Evolutionary conservation across 768 basidiomycete genomes (phyloP), one percentile per base, ranked within the genome.

Genomic region (Hygrocybe coccinea): DNA sequence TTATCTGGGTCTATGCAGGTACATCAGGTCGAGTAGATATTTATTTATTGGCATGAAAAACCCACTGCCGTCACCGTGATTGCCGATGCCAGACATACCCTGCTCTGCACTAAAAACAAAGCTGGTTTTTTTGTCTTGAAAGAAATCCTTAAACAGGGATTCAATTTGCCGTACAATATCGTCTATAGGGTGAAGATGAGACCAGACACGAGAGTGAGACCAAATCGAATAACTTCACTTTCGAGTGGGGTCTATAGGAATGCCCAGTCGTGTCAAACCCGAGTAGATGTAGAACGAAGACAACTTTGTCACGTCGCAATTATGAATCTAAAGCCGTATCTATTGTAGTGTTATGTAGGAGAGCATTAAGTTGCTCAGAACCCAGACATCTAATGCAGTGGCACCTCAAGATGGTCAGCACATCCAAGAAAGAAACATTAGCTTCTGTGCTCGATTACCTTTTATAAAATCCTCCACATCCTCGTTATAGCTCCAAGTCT

Each of bases 251-350:
- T 45, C 91, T 72, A 63, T 92, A 91, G 0, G 89, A 84, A 61
- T 94, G 91, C 0, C 91, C 91, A 0, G 91, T 91, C 3, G 88
- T 91, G 66, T 94, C 91, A 29, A 93, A 67, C 0, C 91, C 91
- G 0, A 93, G 76, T n/a, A n/a, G n/a, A n/a, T n/a, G n/a, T n/a
- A n/a, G n/a, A n/a, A n/a, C n/a, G n/a, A n/a, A n/a, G n/a, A 93
- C 77, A 1, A 83, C 80, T 63, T 85, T 82, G 24, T 79, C 76
- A 2, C 75, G 71, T 12, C 75, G 78, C 15, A 93, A 70, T 59
- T 84, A 71, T 0, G n/a, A n/a, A n/a, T n/a, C n/a, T n/a, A n/a
- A n/a, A 1, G 51, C 60, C 0, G 71, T 45, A 60, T 89, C 76
- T 1, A 63, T 63, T 0, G 85, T 83, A 0, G 89, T 84, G 57